Base-by-base conservation (phyloP, 331 rosid genomes). In the Erythrophleum ivorense region DNA sequence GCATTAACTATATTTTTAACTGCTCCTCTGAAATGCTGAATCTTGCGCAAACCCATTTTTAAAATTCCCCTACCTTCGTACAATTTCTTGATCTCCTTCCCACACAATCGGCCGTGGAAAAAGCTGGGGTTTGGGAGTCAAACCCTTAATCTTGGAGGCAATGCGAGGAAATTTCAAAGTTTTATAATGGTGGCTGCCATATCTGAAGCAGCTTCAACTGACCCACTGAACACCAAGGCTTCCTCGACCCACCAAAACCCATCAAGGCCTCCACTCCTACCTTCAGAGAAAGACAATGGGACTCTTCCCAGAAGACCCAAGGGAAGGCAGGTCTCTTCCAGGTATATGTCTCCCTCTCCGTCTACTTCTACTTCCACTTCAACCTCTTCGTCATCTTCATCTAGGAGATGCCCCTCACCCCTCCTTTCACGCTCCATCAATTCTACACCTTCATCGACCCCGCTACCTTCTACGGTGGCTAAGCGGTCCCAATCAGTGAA, bases 341-440 rank as follows among this genome's bases (percentile, higher is more conserved):
- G 98, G 90, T 96, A 94, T 84, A 87, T 96, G 98, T 94, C 99
- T 34, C 94, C 95, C 40, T 92, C 97, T 4, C 90, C 97, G 15
- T 91, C 98, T 14, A 83, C 97, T 54, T 88, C 97, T 60, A 89
- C 93, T 72, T 86, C 90, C 0, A 85, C 89, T 78, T 80, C 97
- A 3, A 83, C 90, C 31, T 84, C 97, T 0, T 83, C 98, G 0
- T 81, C 92, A 2, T 75, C 90, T 3, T 89, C 97, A 77, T 91
- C 97, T 53, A 78, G 98, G 2, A 84, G 99, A 88, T 96, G 87
- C 83, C 94, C 92, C n/a, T 96, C 99, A 52, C 99, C 99, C 2
- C 88, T 96, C 21, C 88, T 94, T 33, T 94, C 98, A 0, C 89
- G 97, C 75, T 94, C 99, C 16, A 91, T 89, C 73, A 94, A 94